Base-by-base conservation (phyloP, 2,329 filamentous ascomycete genomes). In the Parascedosporium putredinis region DNA sequence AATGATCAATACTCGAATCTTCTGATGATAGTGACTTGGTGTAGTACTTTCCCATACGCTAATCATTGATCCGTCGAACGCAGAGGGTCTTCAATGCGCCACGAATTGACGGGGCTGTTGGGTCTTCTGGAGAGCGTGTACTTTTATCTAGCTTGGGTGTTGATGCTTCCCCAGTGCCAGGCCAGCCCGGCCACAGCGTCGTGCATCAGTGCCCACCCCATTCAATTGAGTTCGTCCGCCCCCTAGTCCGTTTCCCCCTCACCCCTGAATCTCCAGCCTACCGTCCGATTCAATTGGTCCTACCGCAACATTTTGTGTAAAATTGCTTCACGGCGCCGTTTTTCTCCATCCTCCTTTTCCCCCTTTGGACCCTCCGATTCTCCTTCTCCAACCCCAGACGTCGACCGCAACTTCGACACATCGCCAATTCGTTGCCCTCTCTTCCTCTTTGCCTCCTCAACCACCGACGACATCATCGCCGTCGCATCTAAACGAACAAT, bases 301-400 rank as follows among this genome's bases (percentile, higher is more conserved):
- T 57, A 55, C 62, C 57, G 62, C 58, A 64, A 62, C 61, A 64
- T 62, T 63, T 65, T 58, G 55, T 62, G 61, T 65, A 61, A 66
- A 65, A 66, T 66, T 66, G 58, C 63, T 62, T 60, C 54, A 55
- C 52, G 53, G 54, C 55, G 51, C 38, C 51, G 51, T 51, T 51
- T 55, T 52, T 52, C 51, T 55, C 55, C 56, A 55, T 54, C 52
- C 48, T 49, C 52, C 36, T 12, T 45, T 49, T 42, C 48, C 42
- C 47, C 45, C 40, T 45, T 50, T 43, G 48, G 38, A 33, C 38
- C 50, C 45, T 33, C 50, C 33, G 29, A 27, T 5, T 40, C 27
- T 22, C 23, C 45, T 10, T 7, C n/a, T 24, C 12, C n/a, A 9
- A 48, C 46, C 46, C 43, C 47, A 40, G 29, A 44, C 40, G 33